These are phyloP conservation scores for Fraxinus angustifolia DNA, from an alignment of 305 asterid genomes.

Conservation along the genomic window DNA sequence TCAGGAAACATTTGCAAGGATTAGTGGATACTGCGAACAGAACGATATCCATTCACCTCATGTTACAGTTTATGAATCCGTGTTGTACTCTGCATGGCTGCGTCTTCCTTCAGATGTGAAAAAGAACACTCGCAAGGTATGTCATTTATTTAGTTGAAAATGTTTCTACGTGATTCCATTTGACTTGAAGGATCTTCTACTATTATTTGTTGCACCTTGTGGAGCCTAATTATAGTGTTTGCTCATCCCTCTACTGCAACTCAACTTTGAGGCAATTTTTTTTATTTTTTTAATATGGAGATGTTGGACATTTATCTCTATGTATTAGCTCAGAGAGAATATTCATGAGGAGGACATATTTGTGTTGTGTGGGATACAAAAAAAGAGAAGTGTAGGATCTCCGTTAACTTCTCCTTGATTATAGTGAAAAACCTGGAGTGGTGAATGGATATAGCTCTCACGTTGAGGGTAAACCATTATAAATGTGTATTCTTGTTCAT, in stretches of 20 bases:
- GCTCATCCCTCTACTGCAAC: neutral
- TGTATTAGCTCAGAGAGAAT: neutral
- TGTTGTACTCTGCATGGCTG: conserved; percentile 43
- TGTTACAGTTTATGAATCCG: conserved; percentile 42
- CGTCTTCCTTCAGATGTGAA: conserved; percentile 40
- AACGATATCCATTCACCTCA: conserved; percentile 40
- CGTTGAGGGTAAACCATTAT: neutral
- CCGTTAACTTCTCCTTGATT: neutral
- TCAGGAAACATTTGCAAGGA: conserved; percentile 36
- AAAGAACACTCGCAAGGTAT: conserved; percentile 26
- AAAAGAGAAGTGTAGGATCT: neutral
- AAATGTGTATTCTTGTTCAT: neutral
- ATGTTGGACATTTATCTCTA: neutral
- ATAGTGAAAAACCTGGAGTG: neutral
- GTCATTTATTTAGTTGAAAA: neutral
- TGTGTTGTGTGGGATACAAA: neutral
- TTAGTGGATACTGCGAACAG: conserved; percentile 46
- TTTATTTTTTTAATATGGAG: neutral
- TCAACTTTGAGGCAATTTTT: neutral
- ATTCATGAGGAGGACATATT: neutral
- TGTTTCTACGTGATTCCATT: neutral
- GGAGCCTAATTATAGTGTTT: neutral
- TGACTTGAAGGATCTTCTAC: neutral
- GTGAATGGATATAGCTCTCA: neutral
- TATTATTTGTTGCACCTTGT: neutral